These are phyloP conservation scores for Lyophyllum semitale DNA, from an alignment of 768 basidiomycete species.

Conservation along the genomic window DNA sequence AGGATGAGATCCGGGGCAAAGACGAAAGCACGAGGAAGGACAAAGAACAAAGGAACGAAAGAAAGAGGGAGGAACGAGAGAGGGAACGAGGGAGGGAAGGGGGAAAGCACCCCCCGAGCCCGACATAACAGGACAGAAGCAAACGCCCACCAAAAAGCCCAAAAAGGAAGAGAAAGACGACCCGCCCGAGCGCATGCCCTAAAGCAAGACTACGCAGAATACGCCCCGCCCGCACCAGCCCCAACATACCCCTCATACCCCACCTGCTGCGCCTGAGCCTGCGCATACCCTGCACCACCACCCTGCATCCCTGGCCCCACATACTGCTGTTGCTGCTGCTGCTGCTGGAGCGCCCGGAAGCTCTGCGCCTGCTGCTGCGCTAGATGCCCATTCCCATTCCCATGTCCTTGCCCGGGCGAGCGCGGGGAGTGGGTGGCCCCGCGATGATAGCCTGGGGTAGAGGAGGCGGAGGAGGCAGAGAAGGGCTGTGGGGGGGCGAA, in stretches of 20 bases:
- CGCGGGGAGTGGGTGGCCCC: background rate
- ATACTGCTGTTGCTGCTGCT: background rate
- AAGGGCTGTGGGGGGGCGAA: background rate
- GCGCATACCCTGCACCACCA: background rate
- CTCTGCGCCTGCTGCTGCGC: slow-evolving; percentile 22
- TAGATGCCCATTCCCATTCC: background rate
- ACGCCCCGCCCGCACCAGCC: background rate
- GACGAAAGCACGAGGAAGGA: background rate
- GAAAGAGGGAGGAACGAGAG: background rate
- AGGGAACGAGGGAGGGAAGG: background rate
- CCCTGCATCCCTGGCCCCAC: background rate
- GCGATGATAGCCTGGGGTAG: background rate
- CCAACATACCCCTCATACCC: background rate
- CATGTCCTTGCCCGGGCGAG: too few species aligned
- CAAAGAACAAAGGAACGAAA: background rate
- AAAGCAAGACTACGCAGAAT: slow-evolving; percentile 1
- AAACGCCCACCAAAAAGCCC: background rate
- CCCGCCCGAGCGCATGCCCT: too few species aligned
- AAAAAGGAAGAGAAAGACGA: background rate
- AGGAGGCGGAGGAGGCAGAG: background rate
- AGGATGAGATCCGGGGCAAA: background rate
- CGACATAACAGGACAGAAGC: too few species aligned
- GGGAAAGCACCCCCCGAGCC: too few species aligned
- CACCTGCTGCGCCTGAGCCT: background rate
- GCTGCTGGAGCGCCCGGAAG: slow-evolving; percentile 5